Evolutionary conservation across 2,329 filamentous ascomycete species (phyloP), one percentile per base, ranked within the genome.

Genomic region (Aspergillus felis): DNA sequence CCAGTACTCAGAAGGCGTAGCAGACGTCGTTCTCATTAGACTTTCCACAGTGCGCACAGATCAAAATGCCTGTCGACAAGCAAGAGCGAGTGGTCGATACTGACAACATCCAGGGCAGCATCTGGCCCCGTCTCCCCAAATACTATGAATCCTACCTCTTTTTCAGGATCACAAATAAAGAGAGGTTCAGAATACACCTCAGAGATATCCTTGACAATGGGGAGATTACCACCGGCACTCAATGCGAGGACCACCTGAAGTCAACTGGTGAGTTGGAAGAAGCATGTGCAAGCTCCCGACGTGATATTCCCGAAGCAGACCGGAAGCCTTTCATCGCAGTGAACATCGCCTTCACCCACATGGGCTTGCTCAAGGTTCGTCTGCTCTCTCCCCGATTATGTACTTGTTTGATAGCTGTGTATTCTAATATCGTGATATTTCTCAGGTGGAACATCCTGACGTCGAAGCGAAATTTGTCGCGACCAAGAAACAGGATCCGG

Each of bases 101-200:
- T 2, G 51, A 50, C 56, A 60, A 60, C 38, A 55, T 60, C 41
- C 58, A 60, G 27, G 58, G 58, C 12, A 56, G 53, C 42, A 58
- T 60, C 25, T 60, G 60, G 60, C 60, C 55, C 14, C 55, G 57
- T 55, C 54, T 62, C 9, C 60, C 60, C 14, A 56, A 55, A 32
- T 42, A 46, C 24, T 53, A 54, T 20, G 62, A 65, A 49, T 49
- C 56, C 25, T 64, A 52, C 48, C 55, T 65, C 27, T 65, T 64
- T 28, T 65, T 61, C 46, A 60, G 57, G 38, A 59, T 65, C 44
- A 63, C 41, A 4, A 35, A 62, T 10, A 53, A 51, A 3, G 52
- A 48, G n/a, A 56, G n/a, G 27, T 61, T 63, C 59, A 48, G 58
- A 28, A 22, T 44, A 8, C 52, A 63, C 22, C 55, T 63, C 22